Base-by-base conservation (phyloP, 768 basidiomycete species). In the Holtermanniella nyarrowii region DNA sequence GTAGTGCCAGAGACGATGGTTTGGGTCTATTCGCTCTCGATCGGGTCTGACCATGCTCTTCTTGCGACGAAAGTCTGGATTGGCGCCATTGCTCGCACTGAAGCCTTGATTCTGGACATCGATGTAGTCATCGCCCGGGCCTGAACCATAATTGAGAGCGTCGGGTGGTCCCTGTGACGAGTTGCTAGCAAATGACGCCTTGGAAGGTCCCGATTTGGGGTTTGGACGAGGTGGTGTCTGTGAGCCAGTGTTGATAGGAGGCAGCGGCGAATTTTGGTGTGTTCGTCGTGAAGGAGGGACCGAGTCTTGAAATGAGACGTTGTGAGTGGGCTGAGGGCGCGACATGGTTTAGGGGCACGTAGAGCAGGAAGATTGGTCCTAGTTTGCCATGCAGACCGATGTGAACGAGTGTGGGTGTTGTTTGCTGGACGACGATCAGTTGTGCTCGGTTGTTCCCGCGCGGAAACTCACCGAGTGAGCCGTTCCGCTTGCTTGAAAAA, bases 1-100 rank as follows among this genome's bases (percentile, higher is more conserved):
- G 73, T 97, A 97, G 73, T 96, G 85, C 83, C 84, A 97, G 63
- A 90, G 83, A 46, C 89, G 80, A 76, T 96, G 89, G 40, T 82
- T 82, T 10, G 90, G 89, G 64, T 96, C 90, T 60, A 96, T 87
- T 77, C 91, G 88, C 76, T 95, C 91, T 52, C 93, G 77, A 72
- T 99, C 93, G 3, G 93, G 93, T 50, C 79, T 76, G 48, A 96
- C 86, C 16, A 99, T 78, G 68, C 84, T 86, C 77, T 90, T 91
- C 78, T 95, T 96, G 67, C 95, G 75, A 52, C 76, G 58, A 49
- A 75, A 65, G 55, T 73, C 70, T 31, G 44, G 54, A 16, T 7
- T 16, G 11, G 68, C 70, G 24, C 61, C 65, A 23, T 56, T 60
- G 10, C 40, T 44, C 10, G 50, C 52, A 2, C 58, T 60, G 31